phyloP scores from a whole-genome alignment of 805 yeast genomes.

The Metschnikowia colocasiae region DNA sequence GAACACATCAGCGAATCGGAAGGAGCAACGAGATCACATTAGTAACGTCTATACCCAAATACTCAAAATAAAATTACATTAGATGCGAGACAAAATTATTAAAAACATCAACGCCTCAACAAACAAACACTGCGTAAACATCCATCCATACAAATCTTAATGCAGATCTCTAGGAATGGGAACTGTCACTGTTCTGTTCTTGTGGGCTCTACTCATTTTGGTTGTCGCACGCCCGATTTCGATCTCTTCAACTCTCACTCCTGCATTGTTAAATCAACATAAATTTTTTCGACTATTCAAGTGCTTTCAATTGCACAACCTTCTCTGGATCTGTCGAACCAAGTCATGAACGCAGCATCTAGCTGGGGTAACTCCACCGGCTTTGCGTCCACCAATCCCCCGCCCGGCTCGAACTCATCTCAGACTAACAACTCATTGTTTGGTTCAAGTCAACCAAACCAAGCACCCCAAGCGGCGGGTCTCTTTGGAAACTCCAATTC shows the following conservation, averaged over 20 bases:
- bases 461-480: slow-evolving; percentile 3
- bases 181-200: neutral
- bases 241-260: neutral
- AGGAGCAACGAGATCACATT: neutral
- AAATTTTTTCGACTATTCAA: slow-evolving; percentile 1
- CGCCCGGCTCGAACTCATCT: neutral
- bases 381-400: slow-evolving; percentile 7
- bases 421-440: slow-evolving; percentile 2
- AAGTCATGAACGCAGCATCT: slow-evolving; percentile 13
- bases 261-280: neutral
- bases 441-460: slow-evolving; percentile 1
- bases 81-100: neutral
- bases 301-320: slow-evolving; percentile 1
- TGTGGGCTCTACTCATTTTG: neutral
- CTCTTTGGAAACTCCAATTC: slow-evolving; percentile 6
- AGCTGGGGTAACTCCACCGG: slow-evolving; percentile 18
- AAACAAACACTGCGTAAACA: too few relatives aligned
- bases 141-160: too few relatives aligned
- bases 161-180: too few relatives aligned
- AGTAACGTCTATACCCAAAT: neutral
- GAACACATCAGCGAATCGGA: neutral
- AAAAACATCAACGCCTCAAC: too few relatives aligned
- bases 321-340: neutral
- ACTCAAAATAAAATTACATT: neutral
- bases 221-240: neutral